Evolutionary conservation across 164 flowering plant genomes (phyloP), one percentile per base, ranked within the genome.

Genomic region (Annona squamosa): DNA sequence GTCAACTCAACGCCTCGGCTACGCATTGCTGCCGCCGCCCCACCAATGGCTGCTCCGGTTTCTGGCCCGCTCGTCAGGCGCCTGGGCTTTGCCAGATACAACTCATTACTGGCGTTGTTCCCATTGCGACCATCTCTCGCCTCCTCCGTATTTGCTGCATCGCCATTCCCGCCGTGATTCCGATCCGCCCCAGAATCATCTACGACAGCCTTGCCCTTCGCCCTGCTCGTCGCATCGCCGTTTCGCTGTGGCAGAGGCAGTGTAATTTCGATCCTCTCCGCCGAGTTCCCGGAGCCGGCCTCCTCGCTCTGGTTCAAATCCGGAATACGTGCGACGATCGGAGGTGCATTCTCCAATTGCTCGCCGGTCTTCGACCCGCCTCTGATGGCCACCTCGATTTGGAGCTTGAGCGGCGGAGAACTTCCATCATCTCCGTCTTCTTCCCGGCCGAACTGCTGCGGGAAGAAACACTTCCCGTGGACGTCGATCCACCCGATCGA

Each of bases 401-500:
- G 76, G 61, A 84, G 57, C 16, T 77, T 74, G 4, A 37, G 19
- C n/a, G 72, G 48, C 4, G 26, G 10, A 62, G 65, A 71, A n/a
- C 41, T 47, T 63, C 18, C 66, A 66, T 5, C 2, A 3, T 4
- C 61, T 17, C 17, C 42, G 18, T 17, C 7, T 3, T 45, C 68
- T 9, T 48, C 57, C 4, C 62, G 62, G 17, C 45, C 12, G 61
- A 74, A 74, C 43, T 37, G 37, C 46, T 69, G 46, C 5, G 77
- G 77, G 46, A 74, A 74, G 68, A 74, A 74, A 45, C 77, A 74
- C 44, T 69, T 74, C 26, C 47, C 72, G 16, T 74, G 37, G n/a
- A 69, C 77, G 63, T 74, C 77, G 17, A 74, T 74, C 77, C 77
- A 74, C n/a, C 72, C 72, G 62, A 74, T 69, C 43, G 77, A 74